Base-by-base conservation (phyloP, 2,329 filamentous ascomycete species). In the Dactylellina haptotyla region DNA sequence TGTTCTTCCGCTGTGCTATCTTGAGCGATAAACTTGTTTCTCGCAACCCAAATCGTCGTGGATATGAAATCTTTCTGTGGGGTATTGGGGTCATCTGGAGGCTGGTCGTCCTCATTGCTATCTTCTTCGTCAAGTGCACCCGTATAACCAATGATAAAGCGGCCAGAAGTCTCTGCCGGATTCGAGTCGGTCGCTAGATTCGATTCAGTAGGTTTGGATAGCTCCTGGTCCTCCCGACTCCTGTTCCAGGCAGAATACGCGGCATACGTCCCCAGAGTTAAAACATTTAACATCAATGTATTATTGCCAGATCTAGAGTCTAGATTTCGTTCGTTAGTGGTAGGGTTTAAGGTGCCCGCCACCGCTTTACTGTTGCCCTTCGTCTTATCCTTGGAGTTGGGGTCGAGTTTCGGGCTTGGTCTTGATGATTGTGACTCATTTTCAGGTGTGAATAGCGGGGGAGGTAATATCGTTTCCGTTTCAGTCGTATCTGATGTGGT, bases 241-340 rank as follows among this genome's bases (percentile, higher is more conserved):
- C 54, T 51, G 41, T 73, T 73, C 69, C 69, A 73, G 5, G 69
- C 69, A 16, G 53, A 66, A 43, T 73, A 73, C 18, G 61, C 62
- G 20, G 76, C 77, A 67, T 78, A 78, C 1, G 77, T 78, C 9
- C 77, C 71, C 4, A 78, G 34, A n/a, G 76, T 78, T 37, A 78
- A 56, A 14, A 78, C 75, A 54, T 76, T 78, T 18, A 75, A 34
- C 54, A 62, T 70, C 16, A 65, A 34, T 12, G 46, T 65, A 56
- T 56, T 66, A 25, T 73, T 67, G n/a, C 39, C 71, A n/a, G 63
- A 57, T n/a, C 65, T 57, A 16, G 57, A 62, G 6, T 56, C 50
- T 6, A 51, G 45, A 5, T 39, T 4, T 51, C 51, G 61, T 18
- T 61, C 72, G 23, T 46, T 65, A 25, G 53, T 50, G 14, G 26